Evolutionary conservation across 2,329 filamentous ascomycete genomes (phyloP).

Genomic region (Gliomastix tumulicola): DNA sequence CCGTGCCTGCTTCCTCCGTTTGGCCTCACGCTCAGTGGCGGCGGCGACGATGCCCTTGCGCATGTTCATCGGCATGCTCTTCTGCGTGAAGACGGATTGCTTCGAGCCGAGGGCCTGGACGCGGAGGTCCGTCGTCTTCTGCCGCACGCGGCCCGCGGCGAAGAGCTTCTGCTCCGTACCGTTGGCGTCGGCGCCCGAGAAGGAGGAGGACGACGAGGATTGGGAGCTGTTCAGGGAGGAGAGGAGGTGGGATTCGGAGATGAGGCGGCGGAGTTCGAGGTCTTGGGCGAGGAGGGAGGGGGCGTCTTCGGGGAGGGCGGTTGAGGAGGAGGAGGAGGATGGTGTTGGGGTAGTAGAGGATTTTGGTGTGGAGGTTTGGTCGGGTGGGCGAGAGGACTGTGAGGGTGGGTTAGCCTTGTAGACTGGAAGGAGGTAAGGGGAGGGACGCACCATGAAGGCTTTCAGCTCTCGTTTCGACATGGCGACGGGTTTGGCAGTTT

Average conservation of each 20-base stretch:
- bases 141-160: conserved; percentile 61
- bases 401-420: conserved; percentile 5
- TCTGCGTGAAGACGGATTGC: conserved; percentile 64
- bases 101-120: conserved; percentile 78
- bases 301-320: conserved; percentile 44
- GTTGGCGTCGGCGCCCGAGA: conserved; percentile 10
- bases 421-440: neutral
- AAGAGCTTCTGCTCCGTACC: conserved; percentile 31
- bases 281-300: conserved; percentile 79
- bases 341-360: conserved; percentile 12
- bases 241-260: conserved; percentile 87
- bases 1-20: conserved; percentile 68
- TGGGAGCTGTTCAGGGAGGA: conserved; percentile 24
- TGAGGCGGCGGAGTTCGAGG: conserved; percentile 81
- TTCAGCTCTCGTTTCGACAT: conserved; percentile 67
- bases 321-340: conserved; percentile 16
- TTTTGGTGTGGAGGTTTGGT: conserved; percentile 17
- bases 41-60: conserved; percentile 78
- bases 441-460: conserved; percentile 60
- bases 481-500: conserved; percentile 24
- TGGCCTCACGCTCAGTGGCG: conserved; percentile 56
- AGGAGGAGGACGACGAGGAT: conserved; percentile 9
- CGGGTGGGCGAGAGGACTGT: conserved; percentile 43
- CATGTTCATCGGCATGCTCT: conserved; percentile 83
- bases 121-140: conserved; percentile 77